Base-by-base conservation (phyloP, 169 alveolate species). In the Plasmodium sp. region DNA sequence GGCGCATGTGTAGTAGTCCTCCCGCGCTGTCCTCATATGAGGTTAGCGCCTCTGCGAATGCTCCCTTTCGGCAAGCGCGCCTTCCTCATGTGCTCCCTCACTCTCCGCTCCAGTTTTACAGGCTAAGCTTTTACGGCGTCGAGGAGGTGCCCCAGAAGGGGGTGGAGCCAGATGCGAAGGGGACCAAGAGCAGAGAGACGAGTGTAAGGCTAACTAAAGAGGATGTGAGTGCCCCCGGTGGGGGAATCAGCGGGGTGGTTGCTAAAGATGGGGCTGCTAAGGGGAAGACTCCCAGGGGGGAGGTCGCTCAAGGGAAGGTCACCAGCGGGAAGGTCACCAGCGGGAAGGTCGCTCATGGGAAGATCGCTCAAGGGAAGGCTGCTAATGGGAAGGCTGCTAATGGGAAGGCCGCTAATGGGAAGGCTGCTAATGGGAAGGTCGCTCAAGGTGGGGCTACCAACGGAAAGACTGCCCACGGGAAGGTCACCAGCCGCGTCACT, bases 101-200 rank as follows among this genome's bases (percentile, higher is more conserved):
- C 18, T 51, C n/a, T 18, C 33, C 80, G 10, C 27, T 3, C 22
- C 83, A 86, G 93, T 86, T 86, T 86, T 86, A 86, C 72, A 86
- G 93, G 43, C 22, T 86, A 39, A 86, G 93, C 36, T 77, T 86
- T 41, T 86, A 86, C 36, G 93, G 93, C 12, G 81, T 86, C 22
- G 83, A 86, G 22, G 85, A 86, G 39, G 77, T n/a, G 77, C 39
- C 39, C 16, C 77, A 67, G 77, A 67, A 67, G 77, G 14, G 33
- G 39, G 77, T 22, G 77, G 43, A 67, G 0, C 39, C 1, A 10
- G 77, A 67, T 31, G 14, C 43, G 5, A 67, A 22, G 77, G 39
- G 18, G n/a, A 27, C 39, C n/a, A 67, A 67, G n/a, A 27, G 77
- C n/a, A 67, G n/a, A 51, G 62, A 51, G 22, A 51, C 22, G 34